phyloP scores from a whole-genome alignment of 768 basidiomycete species.

The Lentinula aciculospora region DNA sequence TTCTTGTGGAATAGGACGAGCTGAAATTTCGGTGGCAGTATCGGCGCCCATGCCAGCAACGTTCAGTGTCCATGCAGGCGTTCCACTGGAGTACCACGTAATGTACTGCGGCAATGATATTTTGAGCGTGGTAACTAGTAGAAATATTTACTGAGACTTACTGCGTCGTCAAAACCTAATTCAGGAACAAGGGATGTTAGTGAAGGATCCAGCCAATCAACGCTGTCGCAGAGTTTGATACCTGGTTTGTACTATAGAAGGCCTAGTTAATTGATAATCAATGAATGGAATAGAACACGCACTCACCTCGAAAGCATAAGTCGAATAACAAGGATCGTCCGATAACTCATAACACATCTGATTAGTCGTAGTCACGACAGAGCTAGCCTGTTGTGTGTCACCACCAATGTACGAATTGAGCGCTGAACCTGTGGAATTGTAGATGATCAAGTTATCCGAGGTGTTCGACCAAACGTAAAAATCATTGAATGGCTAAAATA shows the following conservation, averaged over 20 bases:
- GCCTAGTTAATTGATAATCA: background rate
- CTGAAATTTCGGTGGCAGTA: conserved; percentile 48
- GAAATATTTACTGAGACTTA: conserved; percentile 28
- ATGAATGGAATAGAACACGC: background rate
- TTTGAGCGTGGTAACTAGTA: background rate
- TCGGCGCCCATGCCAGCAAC: conserved; percentile 66
- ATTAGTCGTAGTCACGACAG: conserved; percentile 63
- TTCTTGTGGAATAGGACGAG: conserved; percentile 71
- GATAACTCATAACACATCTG: conserved; percentile 61
- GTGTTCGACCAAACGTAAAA: conserved; percentile 66
- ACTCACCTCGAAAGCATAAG: conserved; percentile 76
- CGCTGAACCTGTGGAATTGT: conserved; percentile 44
- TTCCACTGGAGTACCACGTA: conserved; percentile 72
- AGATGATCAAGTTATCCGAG: conserved; percentile 51
- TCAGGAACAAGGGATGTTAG: conserved; percentile 4
- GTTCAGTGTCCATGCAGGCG: conserved; percentile 69
- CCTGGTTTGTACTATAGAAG: conserved; percentile 37
- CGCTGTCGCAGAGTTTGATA: no score
- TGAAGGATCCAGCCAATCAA: background rate
- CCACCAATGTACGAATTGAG: conserved; percentile 68
- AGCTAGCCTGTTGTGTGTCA: conserved; percentile 73
- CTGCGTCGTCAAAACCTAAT: conserved; percentile 60
- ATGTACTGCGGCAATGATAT: conserved; percentile 52
- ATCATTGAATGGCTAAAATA: conserved; percentile 64
- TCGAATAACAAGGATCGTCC: conserved; percentile 53